Evolutionary conservation across 441 rosid genomes (phyloP), one percentile per base, ranked within the genome.

Genomic region (Brassica hybrid): DNA sequence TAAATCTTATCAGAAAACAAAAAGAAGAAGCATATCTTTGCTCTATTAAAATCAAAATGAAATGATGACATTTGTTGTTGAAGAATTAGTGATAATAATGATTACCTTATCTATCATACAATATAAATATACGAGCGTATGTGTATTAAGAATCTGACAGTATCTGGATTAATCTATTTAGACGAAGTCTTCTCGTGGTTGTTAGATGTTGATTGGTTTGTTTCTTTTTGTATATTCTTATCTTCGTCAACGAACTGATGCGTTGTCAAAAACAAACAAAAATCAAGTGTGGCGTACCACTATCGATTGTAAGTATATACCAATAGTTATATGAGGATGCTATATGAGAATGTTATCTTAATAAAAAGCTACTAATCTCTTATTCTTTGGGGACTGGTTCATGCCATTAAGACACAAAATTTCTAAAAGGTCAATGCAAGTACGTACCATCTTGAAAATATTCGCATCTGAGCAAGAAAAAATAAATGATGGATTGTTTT

Each of bases 281-380:
- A 59, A 52, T 23, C 9, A 67, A 67, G 27, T 67, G 58, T 73
- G 71, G 78, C 59, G 65, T 54, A 38, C 74, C 81, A 78, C 81
- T 67, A 67, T 78, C 57, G 48, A 23, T 52, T 43, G 16, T 16
- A 64, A 63, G 36, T 69, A 19, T 34, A 36, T 50, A 62, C 12
- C 34, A 12, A 16, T 21, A 32, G 11, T 30, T 71, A 5, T 21
- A 36, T 57, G 32, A 21, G 23, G 23, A 21, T 21, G 23, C 23
- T 21, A 21, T 21, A 21, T 21, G 23, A 21, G 23, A 21, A 71
- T 27, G 18, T 70, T 64, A 76, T 76, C 71, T 56, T 61, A 19
- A 54, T 61, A 19, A 54, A 54, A 68, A 16, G 13, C 54, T 60
- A 32, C 61, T 21, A 21, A 21, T 17, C 61, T 60, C 10, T 45